Evolutionary conservation across 2,329 filamentous ascomycete species (phyloP).

Genomic region (Trichoderma gracile): DNA sequence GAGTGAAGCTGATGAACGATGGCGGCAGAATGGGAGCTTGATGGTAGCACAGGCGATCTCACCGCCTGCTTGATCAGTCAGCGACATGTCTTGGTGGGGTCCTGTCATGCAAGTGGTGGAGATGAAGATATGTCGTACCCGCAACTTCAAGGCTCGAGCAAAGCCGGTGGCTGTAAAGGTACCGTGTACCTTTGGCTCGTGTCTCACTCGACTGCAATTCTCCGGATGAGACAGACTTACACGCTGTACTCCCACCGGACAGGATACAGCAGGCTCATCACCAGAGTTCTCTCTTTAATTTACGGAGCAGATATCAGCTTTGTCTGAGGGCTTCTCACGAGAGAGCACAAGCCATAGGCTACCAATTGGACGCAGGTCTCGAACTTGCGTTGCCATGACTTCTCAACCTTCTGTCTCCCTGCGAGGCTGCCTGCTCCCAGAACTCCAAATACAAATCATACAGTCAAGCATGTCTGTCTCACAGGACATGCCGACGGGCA

Average conservation of each 20-base stretch:
- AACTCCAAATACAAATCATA: not conserved
- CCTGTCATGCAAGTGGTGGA: not conserved
- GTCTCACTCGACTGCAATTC: no score
- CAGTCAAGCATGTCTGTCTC: not conserved
- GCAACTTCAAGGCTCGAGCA: not conserved
- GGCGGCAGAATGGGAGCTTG: slow-evolving; percentile 26
- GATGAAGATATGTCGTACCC: not conserved
- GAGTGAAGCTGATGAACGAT: not conserved
- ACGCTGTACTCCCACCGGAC: no score
- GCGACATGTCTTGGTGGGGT: not conserved
- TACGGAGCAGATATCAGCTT: no score
- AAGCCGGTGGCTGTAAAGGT: not conserved
- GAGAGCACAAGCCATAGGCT: no score
- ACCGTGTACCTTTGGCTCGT: not conserved
- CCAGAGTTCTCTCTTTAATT: no score
- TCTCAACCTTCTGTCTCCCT: not conserved
- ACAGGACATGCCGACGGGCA: not conserved
- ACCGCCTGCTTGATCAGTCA: slow-evolving; percentile 27
- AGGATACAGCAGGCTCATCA: no score
- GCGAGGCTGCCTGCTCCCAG: no score
- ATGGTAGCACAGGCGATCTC: not conserved
- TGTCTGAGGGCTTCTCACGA: no score
- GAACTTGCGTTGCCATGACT: not conserved
- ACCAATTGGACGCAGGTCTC: no score
- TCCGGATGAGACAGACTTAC: no score